phyloP scores from a whole-genome alignment of 352 stramenopile species.

The Phytophthora sp. region DNA sequence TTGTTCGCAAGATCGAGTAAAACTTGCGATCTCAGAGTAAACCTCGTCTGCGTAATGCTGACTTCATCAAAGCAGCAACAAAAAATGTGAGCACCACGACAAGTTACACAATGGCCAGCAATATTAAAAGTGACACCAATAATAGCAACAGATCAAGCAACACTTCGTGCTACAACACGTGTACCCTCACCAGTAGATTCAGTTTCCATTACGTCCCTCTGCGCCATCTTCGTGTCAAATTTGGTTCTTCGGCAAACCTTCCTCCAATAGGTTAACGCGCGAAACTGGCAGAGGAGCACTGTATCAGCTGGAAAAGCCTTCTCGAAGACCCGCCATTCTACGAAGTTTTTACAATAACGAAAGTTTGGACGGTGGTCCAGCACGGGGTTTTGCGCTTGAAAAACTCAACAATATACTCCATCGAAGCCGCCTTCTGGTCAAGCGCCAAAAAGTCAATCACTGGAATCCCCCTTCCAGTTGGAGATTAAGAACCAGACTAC shows the following conservation, averaged over 20 bases:
- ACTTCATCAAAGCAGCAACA: background rate
- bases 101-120: background rate
- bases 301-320: conserved; percentile 5
- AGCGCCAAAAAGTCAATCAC: conserved; percentile 29
- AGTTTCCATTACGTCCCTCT: background rate
- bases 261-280: conserved; percentile 10
- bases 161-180: background rate
- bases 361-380: conserved; percentile 3
- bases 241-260: background rate
- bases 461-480: conserved; percentile 25
- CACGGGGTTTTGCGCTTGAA: conserved; percentile 29
- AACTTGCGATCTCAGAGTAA: background rate
- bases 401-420: conserved; percentile 20
- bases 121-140: background rate
- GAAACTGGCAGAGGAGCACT: conserved; percentile 11
- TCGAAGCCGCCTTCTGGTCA: conserved; percentile 20
- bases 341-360: conserved; percentile 19
- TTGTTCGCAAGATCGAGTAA: background rate
- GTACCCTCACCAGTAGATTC: conserved; percentile 6
- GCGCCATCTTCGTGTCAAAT: background rate
- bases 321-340: background rate
- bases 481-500: conserved; percentile 14
- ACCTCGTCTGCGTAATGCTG: background rate
- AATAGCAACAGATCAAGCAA: conserved; percentile 9
- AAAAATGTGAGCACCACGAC: background rate